A percentile compares a stretch with the other conserved stretches of the same genome.
phyloP scores from a whole-genome alignment of 2,329 filamentous ascomycete species.

The Ceratocystiopsis sp. region DNA sequence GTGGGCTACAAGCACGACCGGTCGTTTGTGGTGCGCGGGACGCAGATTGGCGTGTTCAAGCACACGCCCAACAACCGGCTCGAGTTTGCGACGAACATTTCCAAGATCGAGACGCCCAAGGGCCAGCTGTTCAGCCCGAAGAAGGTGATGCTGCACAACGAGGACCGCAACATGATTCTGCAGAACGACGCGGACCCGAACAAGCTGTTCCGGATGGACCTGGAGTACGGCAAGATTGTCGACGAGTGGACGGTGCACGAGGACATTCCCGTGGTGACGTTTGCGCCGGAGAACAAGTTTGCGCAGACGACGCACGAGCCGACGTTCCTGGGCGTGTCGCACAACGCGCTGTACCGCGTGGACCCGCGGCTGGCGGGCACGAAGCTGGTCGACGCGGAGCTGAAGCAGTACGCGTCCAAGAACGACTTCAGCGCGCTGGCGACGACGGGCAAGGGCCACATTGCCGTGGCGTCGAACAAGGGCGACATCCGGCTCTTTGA shows the following conservation, averaged over 20 bases:
- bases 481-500: slow-evolving; percentile 94
- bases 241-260: slow-evolving; percentile 99
- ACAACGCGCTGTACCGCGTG: slow-evolving; percentile 83
- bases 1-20: slow-evolving; percentile 95
- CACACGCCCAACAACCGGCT: slow-evolving; percentile 84
- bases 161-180: slow-evolving; percentile 77
- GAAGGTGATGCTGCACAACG: slow-evolving; percentile 91
- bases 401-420: slow-evolving; percentile 94
- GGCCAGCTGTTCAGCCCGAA: slow-evolving; percentile 83
- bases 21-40: slow-evolving; percentile 90
- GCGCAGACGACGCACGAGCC: slow-evolving; percentile 92
- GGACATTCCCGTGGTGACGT: slow-evolving; percentile 80
- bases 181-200: slow-evolving; percentile 74
- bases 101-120: slow-evolving; percentile 76
- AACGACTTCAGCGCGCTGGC: slow-evolving; percentile 92
- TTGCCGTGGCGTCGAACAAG: slow-evolving; percentile 94
- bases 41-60: slow-evolving; percentile 98
- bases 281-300: slow-evolving; percentile 94
- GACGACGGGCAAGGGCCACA: slow-evolving; percentile 91
- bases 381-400: slow-evolving; percentile 81
- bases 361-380: slow-evolving; percentile 79
- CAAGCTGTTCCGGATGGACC: slow-evolving; percentile 89
- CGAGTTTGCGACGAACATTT: slow-evolving; percentile 94
- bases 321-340: slow-evolving; percentile 83
- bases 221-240: slow-evolving; percentile 93